Evolutionary conservation across 2,329 filamentous ascomycete genomes (phyloP).

Genomic region (Cercospora nicotianae): DNA sequence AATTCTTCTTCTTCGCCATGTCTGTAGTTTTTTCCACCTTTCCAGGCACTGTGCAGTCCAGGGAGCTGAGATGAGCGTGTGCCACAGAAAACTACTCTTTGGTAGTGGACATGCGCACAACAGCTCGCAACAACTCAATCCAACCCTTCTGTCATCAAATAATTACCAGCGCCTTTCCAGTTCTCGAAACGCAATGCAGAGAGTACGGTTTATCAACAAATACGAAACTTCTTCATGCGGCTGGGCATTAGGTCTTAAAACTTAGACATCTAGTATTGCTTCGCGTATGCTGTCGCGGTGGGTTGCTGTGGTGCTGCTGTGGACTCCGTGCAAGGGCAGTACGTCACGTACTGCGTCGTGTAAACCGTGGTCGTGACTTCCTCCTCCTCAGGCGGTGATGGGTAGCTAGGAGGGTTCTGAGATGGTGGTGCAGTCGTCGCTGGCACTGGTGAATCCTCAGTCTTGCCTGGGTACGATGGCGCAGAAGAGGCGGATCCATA

Average conservation of each 20-base stretch:
- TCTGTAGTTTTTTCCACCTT: background rate
- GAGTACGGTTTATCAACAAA: background rate
- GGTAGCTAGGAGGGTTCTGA: conserved; percentile 4
- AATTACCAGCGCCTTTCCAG: conserved; percentile 11
- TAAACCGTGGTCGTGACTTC: conserved; percentile 17
- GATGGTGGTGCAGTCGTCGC: conserved; percentile 13
- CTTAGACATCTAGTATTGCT: conserved; percentile 12
- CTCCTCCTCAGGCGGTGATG: conserved; percentile 3
- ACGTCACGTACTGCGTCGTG: conserved; percentile 17
- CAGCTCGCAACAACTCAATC: background rate
- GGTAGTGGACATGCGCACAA: background rate
- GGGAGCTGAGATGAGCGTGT: background rate
- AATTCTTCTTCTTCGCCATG: background rate
- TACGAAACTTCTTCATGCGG: conserved; percentile 7
- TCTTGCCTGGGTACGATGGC: background rate
- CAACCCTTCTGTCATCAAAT: background rate
- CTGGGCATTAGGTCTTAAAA: conserved; percentile 11
- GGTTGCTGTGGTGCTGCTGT: conserved; percentile 8
- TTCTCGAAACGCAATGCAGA: conserved; percentile 8
- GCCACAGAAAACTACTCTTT: background rate
- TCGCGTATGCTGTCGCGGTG: conserved; percentile 12
- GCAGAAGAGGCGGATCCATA: background rate
- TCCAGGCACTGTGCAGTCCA: background rate
- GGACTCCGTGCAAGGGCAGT: conserved; percentile 18
- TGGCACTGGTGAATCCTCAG: conserved; percentile 14